Evolutionary conservation across 352 stramenopile genomes (phyloP), one percentile per base, ranked within the genome.

Genomic region (Phytophthora multivora): DNA sequence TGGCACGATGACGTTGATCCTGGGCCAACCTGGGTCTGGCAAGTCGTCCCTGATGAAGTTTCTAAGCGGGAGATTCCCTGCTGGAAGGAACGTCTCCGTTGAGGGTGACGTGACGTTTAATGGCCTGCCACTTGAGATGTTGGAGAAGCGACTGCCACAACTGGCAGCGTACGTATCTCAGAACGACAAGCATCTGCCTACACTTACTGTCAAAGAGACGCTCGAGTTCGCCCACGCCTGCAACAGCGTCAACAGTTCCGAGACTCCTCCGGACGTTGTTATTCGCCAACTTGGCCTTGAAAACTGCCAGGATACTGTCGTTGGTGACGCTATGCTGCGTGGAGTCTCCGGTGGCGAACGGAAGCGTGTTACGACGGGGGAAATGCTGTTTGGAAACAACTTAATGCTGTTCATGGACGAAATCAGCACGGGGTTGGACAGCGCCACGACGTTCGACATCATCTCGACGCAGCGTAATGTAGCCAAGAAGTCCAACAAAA

Each of bases 291-390:
- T 69, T 16, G 61, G 61, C 16, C 61, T 65, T 31, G 54, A 65
- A 4, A 60, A 60, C 12, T 69, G 61, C 16, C 40, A 56, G 21
- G 25, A 85, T 40, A 71, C 86, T 33, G 79, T 93, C 40, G 82
- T 88, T 46, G 94, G 98, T 59, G 85, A 97, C 23, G 72, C 58
- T 36, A 82, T 78, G 60, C 25, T 68, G 12, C 52, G 60, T 38
- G 52, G 60, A 15, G 62, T 95, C 8, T 89, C 70, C 5, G 90
- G 90, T 35, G 90, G 90, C 25, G 90, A 97, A 65, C 86, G 52
- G 2, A 63, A 63, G 36, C 60, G 52, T 13, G 52, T 68, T 13
- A 69, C 53, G 4, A 69, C 46, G 5, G 60, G 53, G 2, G 60
- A 64, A 21, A 69, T 69, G 60, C 45, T 38, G 28, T 68, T 63